Evolutionary conservation across 2,329 filamentous ascomycete genomes (phyloP).

Genomic region (Dothideomycetes sp.): DNA sequence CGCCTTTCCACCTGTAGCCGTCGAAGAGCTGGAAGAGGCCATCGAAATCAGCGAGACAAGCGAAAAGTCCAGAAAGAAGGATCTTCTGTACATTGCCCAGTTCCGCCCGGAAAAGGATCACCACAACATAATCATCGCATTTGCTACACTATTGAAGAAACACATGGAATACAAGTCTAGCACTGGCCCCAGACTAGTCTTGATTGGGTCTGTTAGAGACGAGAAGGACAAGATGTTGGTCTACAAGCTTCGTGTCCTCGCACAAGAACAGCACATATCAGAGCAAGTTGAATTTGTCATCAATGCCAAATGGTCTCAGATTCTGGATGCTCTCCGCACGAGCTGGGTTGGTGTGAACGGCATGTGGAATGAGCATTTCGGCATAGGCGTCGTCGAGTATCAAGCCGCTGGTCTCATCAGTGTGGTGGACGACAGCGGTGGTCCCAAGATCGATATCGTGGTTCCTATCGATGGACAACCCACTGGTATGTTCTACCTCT

Average conservation of each 20-base stretch:
- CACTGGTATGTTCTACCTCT: conserved; percentile 47
- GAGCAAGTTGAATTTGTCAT: conserved; percentile 78
- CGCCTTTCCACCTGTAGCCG: conserved; percentile 86
- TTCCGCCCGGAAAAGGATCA: conserved; percentile 98
- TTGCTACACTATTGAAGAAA: conserved; percentile 48
- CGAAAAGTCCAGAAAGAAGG: conserved; percentile 58
- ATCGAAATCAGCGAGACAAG: conserved; percentile 60
- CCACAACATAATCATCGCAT: conserved; percentile 71
- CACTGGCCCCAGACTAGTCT: conserved; percentile 53
- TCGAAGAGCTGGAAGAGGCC: conserved; percentile 66
- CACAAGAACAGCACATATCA: conserved; percentile 75
- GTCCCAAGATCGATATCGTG: conserved; percentile 89
- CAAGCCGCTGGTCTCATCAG: conserved; percentile 88
- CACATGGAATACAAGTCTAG: conserved; percentile 26
- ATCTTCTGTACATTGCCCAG: conserved; percentile 87
- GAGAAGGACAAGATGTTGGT: conserved; percentile 70
- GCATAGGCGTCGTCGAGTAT: conserved; percentile 96
- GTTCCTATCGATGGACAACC: conserved; percentile 64
- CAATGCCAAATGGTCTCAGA: conserved; percentile 80
- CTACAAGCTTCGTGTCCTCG: conserved; percentile 76
- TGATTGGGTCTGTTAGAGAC: conserved; percentile 88
- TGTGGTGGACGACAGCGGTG: conserved; percentile 87
- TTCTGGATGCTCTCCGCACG: conserved; percentile 65
- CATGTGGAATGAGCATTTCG: conserved; percentile 99
- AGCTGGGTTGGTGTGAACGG: conserved; percentile 85